Evolutionary conservation across 2,329 filamentous ascomycete genomes (phyloP), one percentile per base, ranked within the genome.

Genomic region (Exophiala lecanii-corni): DNA sequence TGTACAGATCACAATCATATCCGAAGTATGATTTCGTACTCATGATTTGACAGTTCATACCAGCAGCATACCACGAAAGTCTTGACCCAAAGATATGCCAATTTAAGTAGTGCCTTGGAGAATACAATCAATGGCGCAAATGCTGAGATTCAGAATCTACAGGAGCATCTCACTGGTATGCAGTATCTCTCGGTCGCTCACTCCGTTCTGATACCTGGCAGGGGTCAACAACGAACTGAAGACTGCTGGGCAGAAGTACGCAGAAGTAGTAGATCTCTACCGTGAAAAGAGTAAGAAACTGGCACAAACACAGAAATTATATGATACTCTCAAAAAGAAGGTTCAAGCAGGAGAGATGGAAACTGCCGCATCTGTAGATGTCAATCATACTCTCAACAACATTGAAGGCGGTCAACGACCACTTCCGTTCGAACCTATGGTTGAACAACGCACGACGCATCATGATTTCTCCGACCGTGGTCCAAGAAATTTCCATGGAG

Each of bases 121-220:
- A 84, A 83, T 55, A 70, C 86, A 1, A 76, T 89, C 34, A 77
- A 81, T 49, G 82, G 91, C 48, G 85, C 86, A 5, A 89, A 91
- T 56, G 63, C 76, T 1, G 80, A 91, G 56, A 84, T 91, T 42
- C 72, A 76, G 17, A 73, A 64, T 30, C 65, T 92, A 10, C 79
- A 84, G 39, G 75, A 78, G 20, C 83, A 79, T 57, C 60, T 89
- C 18, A 67, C 75, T 43, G 71, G 85, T 84, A 15, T 12, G 36
- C 12, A 31, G 31, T 3, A 6, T 7, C 9, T 16, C 9, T 32
- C 2, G 40, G 23, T 26, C 23, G 23, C 23, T 26, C 23, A 7
- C 12, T 26, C 6, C 6, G 23, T 26, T 12, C 23, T 41, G 39
- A 39, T 18, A 7, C n/a, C 39, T 36, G 9, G 6, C 41, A 80